Evolutionary conservation across 148 eudicot genomes (phyloP).

Genomic region (Chenopodium berlandieri): DNA sequence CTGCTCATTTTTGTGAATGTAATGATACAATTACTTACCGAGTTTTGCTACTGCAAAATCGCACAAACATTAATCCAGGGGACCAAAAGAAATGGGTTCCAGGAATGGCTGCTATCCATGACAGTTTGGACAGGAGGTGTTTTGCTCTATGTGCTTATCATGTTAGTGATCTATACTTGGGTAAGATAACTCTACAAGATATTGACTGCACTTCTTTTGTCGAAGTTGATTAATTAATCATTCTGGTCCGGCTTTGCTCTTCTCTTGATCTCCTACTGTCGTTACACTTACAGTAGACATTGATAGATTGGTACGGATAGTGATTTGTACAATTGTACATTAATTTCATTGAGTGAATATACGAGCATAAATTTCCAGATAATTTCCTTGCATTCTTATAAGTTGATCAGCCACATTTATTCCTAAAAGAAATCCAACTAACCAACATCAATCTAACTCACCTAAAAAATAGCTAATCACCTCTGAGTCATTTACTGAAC

Average conservation of each 20-base stretch:
- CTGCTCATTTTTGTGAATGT: slow-evolving; percentile 74
- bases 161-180: slow-evolving; percentile 63
- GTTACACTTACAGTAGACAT: not conserved
- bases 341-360: not conserved
- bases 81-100: slow-evolving; percentile 55
- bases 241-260: not conserved
- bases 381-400: not conserved
- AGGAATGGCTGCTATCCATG: slow-evolving; percentile 61
- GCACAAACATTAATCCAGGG: slow-evolving; percentile 25
- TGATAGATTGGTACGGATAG: not conserved
- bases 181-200: slow-evolving; percentile 68
- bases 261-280: not conserved
- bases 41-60: slow-evolving; percentile 54
- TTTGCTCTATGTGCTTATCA: slow-evolving; percentile 69
- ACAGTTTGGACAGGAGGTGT: slow-evolving; percentile 55
- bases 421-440: too few relatives aligned
- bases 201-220: slow-evolving; percentile 60
- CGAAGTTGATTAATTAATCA: slow-evolving; percentile 39
- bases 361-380: not conserved
- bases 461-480: too few relatives aligned
- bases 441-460: too few relatives aligned
- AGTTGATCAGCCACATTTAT: too few relatives aligned
- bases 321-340: not conserved
- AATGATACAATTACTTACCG: slow-evolving; percentile 64
- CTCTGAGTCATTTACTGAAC: too few relatives aligned